Base-by-base conservation (phyloP, 1,284 basidiomycete species). In the Anthracocystis walkeri region DNA sequence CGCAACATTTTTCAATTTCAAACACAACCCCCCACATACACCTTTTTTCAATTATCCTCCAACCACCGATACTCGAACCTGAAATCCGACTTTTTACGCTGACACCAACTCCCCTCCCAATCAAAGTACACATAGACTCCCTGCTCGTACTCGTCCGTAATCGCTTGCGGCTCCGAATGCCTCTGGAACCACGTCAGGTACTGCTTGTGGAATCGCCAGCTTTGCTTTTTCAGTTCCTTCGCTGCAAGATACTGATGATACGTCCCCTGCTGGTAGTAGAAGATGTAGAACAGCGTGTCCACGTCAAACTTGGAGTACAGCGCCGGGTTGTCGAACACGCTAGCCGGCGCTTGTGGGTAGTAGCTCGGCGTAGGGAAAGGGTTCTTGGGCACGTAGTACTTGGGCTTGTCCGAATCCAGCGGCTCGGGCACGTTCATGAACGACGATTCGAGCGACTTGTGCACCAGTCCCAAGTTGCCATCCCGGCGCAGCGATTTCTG, bases 121-220 rank as follows among this genome's bases (percentile, higher is more conserved):
- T 85, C 84, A 74, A 85, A 84, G 74, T 84, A 86, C 41, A 85
- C 80, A 35, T 87, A 87, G 1, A 96, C 95, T 18, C 97, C 97
- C 87, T 99, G 95, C 87, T 99, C 97, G 85, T 98, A 99, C 86
- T 99, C 97, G 82, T 98, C 96, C 51, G 97, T 99, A 85, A 99
- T 98, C 4, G 94, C 94, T 85, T 97, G 94, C n/a, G 97, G 97
- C 85, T 99, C 95, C 23, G 94, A 95, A 83, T 97, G 94, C 58
- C 97, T 90, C 86, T 99, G 97, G 90, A 99, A 99, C 97, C 97
- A 99, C 41, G 97, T 99, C 71, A 99, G 87, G 86, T 98, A 99
- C 87, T 99, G 98, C 79, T 97, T 94, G 86, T 99, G 97, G 89
- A 99, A 99, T 60, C 97, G 91, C 97, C 97, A 99, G 62, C 93